Evolutionary conservation across 768 basidiomycete genomes (phyloP), one percentile per base, ranked within the genome.

Genomic region (Pholiota conissans): DNA sequence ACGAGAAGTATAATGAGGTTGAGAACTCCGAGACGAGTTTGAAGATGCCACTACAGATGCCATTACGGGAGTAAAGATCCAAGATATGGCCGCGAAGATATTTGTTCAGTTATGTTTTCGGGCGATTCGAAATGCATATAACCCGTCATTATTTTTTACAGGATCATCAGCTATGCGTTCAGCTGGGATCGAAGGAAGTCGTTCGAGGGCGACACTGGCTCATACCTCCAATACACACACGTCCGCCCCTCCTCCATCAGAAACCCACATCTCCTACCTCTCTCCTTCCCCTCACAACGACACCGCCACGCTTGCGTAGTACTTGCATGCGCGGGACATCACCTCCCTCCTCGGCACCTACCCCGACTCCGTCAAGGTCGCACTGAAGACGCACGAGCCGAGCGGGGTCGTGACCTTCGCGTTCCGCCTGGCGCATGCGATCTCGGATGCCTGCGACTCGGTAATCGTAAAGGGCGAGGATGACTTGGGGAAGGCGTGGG

Each of bases 211-310:
- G 95, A 98, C 73, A 95, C 93, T 0, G 93, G 93, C 0, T 92
- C 94, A 0, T 98, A 97, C 76, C 85, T 98, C 26, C 95, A 98
- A 77, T 98, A 98, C 71, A 93, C 94, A 0, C 95, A 97, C 75
- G 95, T 95, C 64, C 91, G 95, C 18, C 79, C 98, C 28, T 83
- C 89, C 6, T 97, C 95, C 1, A 89, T 98, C 68, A 85, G 85
- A 63, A 91, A 94, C 56, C 1, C 83, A 91, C 57, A 86, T 95
- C 28, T 74, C 91, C 37, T 87, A 93, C 18, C 85, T 93, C 9
- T 90, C 91, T 0, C 71, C 81, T 0, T 83, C 84, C 8, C 76
- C 84, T 16, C 72, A 86, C 61, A 89, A 96, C 70, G 76, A 88
- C 65, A 84, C 84, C 7, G 73, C 77, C 1, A 78, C 84, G n/a